Conservation (phyloP, 2,329 filamentous ascomycete genomes). For the Xylariaceae sp. region DNA sequence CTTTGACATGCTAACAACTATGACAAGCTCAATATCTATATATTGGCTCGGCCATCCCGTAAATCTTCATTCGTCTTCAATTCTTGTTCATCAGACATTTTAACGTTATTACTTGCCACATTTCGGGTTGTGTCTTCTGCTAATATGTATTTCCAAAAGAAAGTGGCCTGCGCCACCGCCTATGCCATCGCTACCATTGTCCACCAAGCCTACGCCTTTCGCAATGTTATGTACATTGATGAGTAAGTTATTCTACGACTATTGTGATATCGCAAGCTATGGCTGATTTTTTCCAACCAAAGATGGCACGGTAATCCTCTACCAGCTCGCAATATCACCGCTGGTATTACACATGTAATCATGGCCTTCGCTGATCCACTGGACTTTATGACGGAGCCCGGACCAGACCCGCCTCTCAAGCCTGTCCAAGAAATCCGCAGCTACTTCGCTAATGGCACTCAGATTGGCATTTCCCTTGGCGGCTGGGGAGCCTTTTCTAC, state of each 20-base stretch:
- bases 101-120: background rate
- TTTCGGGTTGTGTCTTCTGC: background rate
- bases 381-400: background rate
- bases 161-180: background rate
- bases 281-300: background rate
- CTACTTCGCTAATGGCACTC: slow-evolving; percentile 10
- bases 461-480: slow-evolving; percentile 21
- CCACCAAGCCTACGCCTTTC: slow-evolving; percentile 7
- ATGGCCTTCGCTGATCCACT: slow-evolving; percentile 19
- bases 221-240: slow-evolving; percentile 23
- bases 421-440: slow-evolving; percentile 2
- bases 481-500: slow-evolving; percentile 18
- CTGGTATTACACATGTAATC: slow-evolving; percentile 20
- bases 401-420: slow-evolving; percentile 1
- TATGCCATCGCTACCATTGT: background rate
- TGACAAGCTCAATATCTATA: background rate
- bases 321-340: background rate
- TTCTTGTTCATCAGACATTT: background rate
- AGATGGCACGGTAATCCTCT: slow-evolving; percentile 11
- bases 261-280: background rate
- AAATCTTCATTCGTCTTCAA: background rate
- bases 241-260: slow-evolving; percentile 2
- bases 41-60: background rate
- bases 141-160: slow-evolving; percentile 1
- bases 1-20: background rate